Percentiles rank a stretch among this genome's conserved stretches.
These are phyloP conservation scores for Colletotrichum abscissum DNA, from an alignment of 2,329 filamentous ascomycete species.

Conservation along the genomic window DNA sequence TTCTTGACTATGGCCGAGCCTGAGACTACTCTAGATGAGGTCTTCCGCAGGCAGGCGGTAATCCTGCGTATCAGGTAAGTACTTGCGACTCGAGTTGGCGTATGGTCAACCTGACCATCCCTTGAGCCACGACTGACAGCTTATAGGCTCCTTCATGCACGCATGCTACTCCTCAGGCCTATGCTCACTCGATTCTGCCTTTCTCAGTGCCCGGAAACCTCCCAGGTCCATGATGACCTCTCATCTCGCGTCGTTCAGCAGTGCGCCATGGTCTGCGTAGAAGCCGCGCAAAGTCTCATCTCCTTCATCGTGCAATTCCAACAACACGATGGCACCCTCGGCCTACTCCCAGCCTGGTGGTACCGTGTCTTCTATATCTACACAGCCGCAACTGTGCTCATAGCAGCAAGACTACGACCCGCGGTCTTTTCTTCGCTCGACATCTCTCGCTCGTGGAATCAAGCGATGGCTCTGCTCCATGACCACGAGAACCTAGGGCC, in stretches of 20 bases:
- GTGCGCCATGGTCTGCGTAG: slow-evolving; percentile 48
- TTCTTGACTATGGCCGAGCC: slow-evolving; percentile 39
- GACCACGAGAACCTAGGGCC: slow-evolving; percentile 47
- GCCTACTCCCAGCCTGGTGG: slow-evolving; percentile 52
- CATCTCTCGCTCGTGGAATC: slow-evolving; percentile 44
- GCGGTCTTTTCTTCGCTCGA: slow-evolving; percentile 43
- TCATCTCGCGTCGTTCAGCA: slow-evolving; percentile 45
- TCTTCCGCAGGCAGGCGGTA: slow-evolving; percentile 45
- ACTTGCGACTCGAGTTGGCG: too few relatives aligned
- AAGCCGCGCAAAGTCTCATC: slow-evolving; percentile 47
- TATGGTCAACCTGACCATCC: too few relatives aligned
- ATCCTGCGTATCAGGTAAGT: slow-evolving; percentile 48
- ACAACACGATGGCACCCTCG: slow-evolving; percentile 44
- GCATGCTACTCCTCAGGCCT: slow-evolving; percentile 47
- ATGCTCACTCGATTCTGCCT: slow-evolving; percentile 46
- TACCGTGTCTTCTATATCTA: slow-evolving; percentile 52
- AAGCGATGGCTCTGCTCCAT: slow-evolving; percentile 46
- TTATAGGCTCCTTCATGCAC: slow-evolving; percentile 46
- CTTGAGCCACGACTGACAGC: background rate
- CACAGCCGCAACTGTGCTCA: slow-evolving; percentile 48
- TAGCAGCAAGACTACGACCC: slow-evolving; percentile 48
- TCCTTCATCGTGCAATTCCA: slow-evolving; percentile 44
- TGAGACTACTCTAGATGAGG: slow-evolving; percentile 38
- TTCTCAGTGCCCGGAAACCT: slow-evolving; percentile 37
- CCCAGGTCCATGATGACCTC: slow-evolving; percentile 37